phyloP scores from a whole-genome alignment of 1,284 basidiomycete species.

The Rhodotorula glutinis region DNA sequence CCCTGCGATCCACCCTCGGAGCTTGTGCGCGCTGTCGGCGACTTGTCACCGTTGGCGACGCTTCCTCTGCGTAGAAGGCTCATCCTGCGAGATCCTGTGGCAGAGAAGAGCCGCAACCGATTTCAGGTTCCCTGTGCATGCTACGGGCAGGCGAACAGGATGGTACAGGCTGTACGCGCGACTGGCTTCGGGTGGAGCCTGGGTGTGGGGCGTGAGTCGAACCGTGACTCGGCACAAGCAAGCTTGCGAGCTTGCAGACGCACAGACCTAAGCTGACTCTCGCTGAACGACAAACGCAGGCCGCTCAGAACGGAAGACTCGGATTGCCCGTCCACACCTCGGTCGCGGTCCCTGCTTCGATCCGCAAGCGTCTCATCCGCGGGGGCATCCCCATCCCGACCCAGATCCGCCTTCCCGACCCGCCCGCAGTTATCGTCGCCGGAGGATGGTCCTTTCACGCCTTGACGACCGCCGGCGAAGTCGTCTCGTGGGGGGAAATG shows the following conservation, averaged over 20 bases:
- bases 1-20: slow-evolving; percentile 5
- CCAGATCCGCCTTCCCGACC: slow-evolving; percentile 19
- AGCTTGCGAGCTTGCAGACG: too few relatives aligned
- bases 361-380: slow-evolving; percentile 18
- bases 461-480: slow-evolving; percentile 16
- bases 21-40: slow-evolving; percentile 7
- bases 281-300: background rate
- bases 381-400: slow-evolving; percentile 32
- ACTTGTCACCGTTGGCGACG: slow-evolving; percentile 11
- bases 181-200: slow-evolving; percentile 27
- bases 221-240: too few relatives aligned
- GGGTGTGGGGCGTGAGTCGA: background rate
- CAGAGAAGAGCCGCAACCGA: slow-evolving; percentile 10
- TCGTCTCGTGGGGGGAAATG: slow-evolving; percentile 31
- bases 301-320: slow-evolving; percentile 1
- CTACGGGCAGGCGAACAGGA: slow-evolving; percentile 20
- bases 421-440: slow-evolving; percentile 23
- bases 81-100: slow-evolving; percentile 30
- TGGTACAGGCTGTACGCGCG: slow-evolving; percentile 19
- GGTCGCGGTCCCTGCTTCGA: background rate
- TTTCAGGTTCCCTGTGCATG: slow-evolving; percentile 24
- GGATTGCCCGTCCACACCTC: slow-evolving; percentile 9
- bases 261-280: background rate
- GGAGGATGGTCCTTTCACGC: slow-evolving; percentile 38
- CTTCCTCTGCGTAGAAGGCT: slow-evolving; percentile 12